Base-by-base conservation (phyloP, 306 rosid species). In the Sicyos edulis region DNA sequence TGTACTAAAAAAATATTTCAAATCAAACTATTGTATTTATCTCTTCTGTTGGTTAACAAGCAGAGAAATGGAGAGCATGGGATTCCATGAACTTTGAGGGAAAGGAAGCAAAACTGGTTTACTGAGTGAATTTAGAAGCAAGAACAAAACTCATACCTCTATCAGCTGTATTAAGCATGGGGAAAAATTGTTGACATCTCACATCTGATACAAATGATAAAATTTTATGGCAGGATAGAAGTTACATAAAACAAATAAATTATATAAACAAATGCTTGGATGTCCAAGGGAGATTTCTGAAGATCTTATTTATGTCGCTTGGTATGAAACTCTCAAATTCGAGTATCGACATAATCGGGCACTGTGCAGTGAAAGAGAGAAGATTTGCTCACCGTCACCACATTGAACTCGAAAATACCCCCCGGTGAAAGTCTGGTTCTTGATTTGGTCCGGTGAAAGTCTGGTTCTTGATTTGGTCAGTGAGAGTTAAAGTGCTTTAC, bases 281-380 rank as follows among this genome's bases (percentile, higher is more conserved):
- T 71, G 52, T 56, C 64, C 52, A 37, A 71, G 61, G 50, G 75
- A 42, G 75, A 45, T n/a, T 24, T 22, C 26, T 42, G 45, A 47
- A 37, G 70, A 74, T 74, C 40, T 47, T 74, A 20, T 59, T 59
- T 73, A 42, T 60, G 76, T 58, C 61, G 42, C 78, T 80, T 78
- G 84, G 84, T 85, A 82, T 88, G 88, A 87, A 83, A 85, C 81
- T 82, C 83, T 72, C n/a, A 17, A 44, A 47, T 51, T 60, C 52
- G 65, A 73, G 82, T 86, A 84, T 81, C 71, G 57, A 66, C 83
- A 74, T 75, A 45, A 29, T 42, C 5, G 70, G 76, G 77, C 81
- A 20, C 21, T 47, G 72, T 56, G 73, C 60, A 67, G 54, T 32
- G 77, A 78, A 80, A 60, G 79, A 56, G 71, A 78, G 70, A 56